Base-by-base conservation (phyloP, 2,329 filamentous ascomycete genomes). In the Balansia obtecta region DNA sequence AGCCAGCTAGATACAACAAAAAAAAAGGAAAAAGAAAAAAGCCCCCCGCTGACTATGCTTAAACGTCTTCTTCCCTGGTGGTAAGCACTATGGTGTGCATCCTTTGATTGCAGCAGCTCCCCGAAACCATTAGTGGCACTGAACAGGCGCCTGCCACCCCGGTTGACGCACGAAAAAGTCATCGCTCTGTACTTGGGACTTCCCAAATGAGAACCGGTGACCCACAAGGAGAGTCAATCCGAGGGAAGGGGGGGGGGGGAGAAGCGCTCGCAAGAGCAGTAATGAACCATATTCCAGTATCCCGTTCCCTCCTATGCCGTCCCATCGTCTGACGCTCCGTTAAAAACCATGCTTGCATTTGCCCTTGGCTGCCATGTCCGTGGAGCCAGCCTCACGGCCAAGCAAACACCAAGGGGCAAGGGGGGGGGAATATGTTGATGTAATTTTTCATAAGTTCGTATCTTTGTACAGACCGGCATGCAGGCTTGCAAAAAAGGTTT, bases 401-500 rank as follows among this genome's bases (percentile, higher is more conserved):
- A 33, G 8, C n/a, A 8, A 32, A 15, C 27, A 13, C 11, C 13
- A 50, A 38, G 13, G 42, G 20, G 45, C 30, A 11, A 10, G 46
- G 41, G 46, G 30, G 15, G 13, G 46, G 41, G 46, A 16, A 46
- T 45, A 42, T 49, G 30, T 49, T 51, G 32, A 34, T 16, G 4
- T 5, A 47, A 45, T 43, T 4, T 4, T 33, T 52, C 50, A 45
- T 52, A 46, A 52, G 42, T 15, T 52, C 50, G 27, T 52, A 49
- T 49, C 50, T 52, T 52, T 49, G 27, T 49, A 49, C 42, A 49
- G 42, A 51, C 41, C 41, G 34, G 50, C 37, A 41, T 46, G 9
- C 50, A 37, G n/a, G 42, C 33, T 49, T 52, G 43, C 37, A 37
- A 22, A n/a, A n/a, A n/a, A n/a, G n/a, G 18, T 30, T 7, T 40